phyloP scores from a whole-genome alignment of 2,329 filamentous ascomycete genomes.

The Mycosphaerella sp. region DNA sequence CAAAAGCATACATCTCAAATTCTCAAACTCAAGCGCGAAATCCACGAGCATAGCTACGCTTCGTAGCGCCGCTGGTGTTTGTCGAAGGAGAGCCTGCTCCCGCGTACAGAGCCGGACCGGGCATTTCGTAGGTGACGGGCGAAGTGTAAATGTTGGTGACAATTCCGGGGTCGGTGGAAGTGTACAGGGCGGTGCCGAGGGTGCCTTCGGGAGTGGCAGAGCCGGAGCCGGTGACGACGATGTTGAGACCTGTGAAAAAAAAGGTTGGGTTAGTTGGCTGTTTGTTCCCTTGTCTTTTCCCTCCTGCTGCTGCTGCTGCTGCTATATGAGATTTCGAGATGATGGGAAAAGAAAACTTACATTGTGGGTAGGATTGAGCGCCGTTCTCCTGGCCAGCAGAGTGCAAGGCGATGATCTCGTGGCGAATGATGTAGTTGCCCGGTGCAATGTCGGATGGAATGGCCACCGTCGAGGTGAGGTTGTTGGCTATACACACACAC shows the following conservation, averaged over 20 bases:
- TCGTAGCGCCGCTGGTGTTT: slow-evolving; percentile 1
- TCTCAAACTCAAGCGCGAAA: slow-evolving; percentile 1
- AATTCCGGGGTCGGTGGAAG: slow-evolving; percentile 51
- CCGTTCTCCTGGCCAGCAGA: slow-evolving; percentile 40
- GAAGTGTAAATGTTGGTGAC: slow-evolving; percentile 53
- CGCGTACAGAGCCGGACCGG: slow-evolving; percentile 39
- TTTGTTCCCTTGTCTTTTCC: too few relatives aligned
- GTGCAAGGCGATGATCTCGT: slow-evolving; percentile 58
- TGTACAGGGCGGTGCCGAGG: slow-evolving; percentile 52
- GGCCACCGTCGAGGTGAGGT: slow-evolving; percentile 44
- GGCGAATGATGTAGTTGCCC: slow-evolving; percentile 55
- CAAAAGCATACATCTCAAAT: too few relatives aligned
- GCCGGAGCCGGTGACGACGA: slow-evolving; percentile 52
- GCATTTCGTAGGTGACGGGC: slow-evolving; percentile 45
- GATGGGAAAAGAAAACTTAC: slow-evolving; percentile 5
- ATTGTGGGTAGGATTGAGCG: slow-evolving; percentile 40
- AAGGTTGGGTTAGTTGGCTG: too few relatives aligned
- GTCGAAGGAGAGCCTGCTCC: background rate
- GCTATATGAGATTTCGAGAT: background rate
- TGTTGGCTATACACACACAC: slow-evolving; percentile 29
- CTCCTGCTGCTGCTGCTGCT: too few relatives aligned
- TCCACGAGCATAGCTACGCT: background rate
- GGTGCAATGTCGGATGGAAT: slow-evolving; percentile 49
- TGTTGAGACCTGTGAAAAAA: slow-evolving; percentile 45
- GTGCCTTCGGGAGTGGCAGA: slow-evolving; percentile 43